Conservation (phyloP, 768 basidiomycete genomes). For the Xerocomus brunneocitrinus region DNA sequence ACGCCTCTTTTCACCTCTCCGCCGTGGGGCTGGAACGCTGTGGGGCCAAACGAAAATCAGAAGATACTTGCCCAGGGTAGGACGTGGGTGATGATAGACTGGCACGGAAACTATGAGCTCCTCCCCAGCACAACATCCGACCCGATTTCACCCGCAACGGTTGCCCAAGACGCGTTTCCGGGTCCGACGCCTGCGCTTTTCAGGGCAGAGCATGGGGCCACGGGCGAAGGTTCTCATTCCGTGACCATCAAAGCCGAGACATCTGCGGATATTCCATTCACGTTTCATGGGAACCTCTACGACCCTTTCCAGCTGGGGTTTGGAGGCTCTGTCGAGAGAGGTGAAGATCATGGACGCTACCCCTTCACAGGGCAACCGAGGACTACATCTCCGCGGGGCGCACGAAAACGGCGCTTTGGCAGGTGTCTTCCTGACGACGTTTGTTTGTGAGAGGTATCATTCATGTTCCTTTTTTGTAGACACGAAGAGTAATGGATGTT, state of each 20-base stretch:
- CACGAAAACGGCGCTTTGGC: constrained; percentile 14
- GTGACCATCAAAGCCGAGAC: background rate
- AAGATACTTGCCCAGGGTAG: background rate
- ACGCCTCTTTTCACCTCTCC: background rate
- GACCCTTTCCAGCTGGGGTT: constrained; percentile 22
- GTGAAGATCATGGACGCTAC: constrained; percentile 6
- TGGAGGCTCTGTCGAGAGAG: background rate
- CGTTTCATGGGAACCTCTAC: constrained; percentile 10
- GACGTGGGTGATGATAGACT: constrained; percentile 11
- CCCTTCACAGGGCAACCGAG: constrained; percentile 3
- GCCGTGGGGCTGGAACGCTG: background rate
- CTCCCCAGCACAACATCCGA: background rate
- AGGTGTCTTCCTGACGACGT: constrained; percentile 10
- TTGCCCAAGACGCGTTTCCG: constrained; percentile 22
- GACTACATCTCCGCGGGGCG: background rate
- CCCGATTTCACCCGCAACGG: constrained; percentile 2
- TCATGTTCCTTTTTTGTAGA: background rate
- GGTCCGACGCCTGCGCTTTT: constrained; percentile 13
- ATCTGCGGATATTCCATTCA: background rate
- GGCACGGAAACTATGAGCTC: constrained; percentile 21
- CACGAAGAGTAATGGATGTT: background rate
- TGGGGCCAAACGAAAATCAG: background rate
- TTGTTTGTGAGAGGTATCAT: constrained; percentile 6
- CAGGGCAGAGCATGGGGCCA: background rate
- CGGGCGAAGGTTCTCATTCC: background rate